Conservation (phyloP, 1,284 basidiomycete genomes). For the Melampsora americana region DNA sequence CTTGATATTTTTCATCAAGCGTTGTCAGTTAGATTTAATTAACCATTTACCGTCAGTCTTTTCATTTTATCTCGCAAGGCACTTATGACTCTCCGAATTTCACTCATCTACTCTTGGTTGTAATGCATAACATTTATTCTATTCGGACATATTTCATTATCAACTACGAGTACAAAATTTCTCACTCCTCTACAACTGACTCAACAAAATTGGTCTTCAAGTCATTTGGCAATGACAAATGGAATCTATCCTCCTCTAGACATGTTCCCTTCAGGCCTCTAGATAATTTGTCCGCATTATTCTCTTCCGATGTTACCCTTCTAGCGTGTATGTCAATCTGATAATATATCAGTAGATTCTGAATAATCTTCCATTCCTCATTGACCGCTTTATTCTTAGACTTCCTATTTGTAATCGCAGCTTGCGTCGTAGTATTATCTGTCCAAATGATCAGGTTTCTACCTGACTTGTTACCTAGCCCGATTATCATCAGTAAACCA, state of each 20-base stretch:
- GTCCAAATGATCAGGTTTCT: neutral
- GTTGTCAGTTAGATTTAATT: neutral
- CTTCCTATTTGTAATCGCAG: neutral
- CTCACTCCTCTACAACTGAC: too few relatives aligned
- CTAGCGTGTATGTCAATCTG: neutral
- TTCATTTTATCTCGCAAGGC: too few relatives aligned
- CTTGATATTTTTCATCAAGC: neutral
- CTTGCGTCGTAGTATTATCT: neutral
- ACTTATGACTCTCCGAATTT: neutral
- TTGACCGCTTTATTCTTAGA: neutral
- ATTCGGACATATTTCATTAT: neutral
- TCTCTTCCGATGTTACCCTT: conserved; percentile 9
- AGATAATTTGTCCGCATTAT: conserved; percentile 9
- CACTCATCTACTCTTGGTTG: neutral
- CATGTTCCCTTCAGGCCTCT: neutral
- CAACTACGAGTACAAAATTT: neutral
- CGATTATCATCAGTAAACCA: neutral
- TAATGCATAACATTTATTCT: neutral
- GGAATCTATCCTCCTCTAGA: neutral
- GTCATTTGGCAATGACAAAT: neutral
- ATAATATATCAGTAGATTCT: neutral
- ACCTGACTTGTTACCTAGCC: neutral
- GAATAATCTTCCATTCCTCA: conserved; percentile 11
- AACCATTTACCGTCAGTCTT: too few relatives aligned
- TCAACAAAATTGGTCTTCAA: too few relatives aligned